Evolutionary conservation across 108 stramenopile genomes (phyloP), one percentile per base, ranked within the genome.

Genomic region (Cylindrotheca closterium): DNA sequence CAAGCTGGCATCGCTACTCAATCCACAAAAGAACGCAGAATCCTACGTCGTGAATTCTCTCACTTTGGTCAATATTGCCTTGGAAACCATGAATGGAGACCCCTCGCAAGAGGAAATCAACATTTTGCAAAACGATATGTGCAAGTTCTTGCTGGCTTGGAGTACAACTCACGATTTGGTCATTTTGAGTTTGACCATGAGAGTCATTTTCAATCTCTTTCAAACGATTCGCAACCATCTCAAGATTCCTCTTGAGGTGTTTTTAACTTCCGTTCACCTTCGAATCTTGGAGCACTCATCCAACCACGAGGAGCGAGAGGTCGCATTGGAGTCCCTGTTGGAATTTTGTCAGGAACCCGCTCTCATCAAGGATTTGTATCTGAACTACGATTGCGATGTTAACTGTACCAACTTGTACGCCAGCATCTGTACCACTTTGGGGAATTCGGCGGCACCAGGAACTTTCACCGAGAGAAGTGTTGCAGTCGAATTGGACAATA

Each of bases 351-450:
- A 95, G 45, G 97, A 98, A 73, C 96, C 96, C 19, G 86, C 75
- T 27, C 68, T 98, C 17, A 94, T 99, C 88, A 84, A 84, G 30
- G 97, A 98, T 70, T 58, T 99, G 3, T 99, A 98, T 76, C 66
- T 92, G 60, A 98, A 98, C 74, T 99, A 98, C 79, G 98, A 99
- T 79, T 98, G 97, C 62, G 97, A 97, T 66, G 89, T 98, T 30
- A 75, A 88, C 21, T 96, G 97, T 74, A 92, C 96, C 47, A 99
- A 99, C 67, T 69, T 99, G 22, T 99, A 95, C 61, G 96, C 96
- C 68, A 71, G 69, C 1, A 81, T 98, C 31, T 82, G 81, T 32
- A 68, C 67, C 3, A 77, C 85, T 7, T 77, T 97, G 18, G 83
- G 85, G 17, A 77, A 80, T 27, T 71, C 83, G 27, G 84, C 92